phyloP scores from a whole-genome alignment of 1,284 basidiomycete genomes.

The Sanghuangporus sanghuang region DNA sequence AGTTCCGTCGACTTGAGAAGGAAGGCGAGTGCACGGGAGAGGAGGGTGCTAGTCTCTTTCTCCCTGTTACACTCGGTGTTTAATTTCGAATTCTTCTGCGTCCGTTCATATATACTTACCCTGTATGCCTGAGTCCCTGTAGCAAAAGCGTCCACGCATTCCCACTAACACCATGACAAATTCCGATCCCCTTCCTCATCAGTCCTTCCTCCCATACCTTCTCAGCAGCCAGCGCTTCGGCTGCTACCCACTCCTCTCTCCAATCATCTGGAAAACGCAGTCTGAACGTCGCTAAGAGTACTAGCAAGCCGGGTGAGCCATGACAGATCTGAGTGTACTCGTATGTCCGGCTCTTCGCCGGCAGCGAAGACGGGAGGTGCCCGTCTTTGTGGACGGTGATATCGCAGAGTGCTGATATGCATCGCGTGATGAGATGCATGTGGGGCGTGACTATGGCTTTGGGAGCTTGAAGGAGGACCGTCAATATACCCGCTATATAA shows the following conservation, averaged over 20 bases:
- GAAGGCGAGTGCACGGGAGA: slow-evolving; percentile 10
- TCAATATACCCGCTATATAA: slow-evolving; percentile 11
- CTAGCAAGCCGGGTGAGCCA: slow-evolving; percentile 8
- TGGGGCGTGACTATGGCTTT: slow-evolving; percentile 5
- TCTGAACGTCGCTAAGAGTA: slow-evolving; percentile 8
- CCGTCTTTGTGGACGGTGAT: slow-evolving; percentile 6
- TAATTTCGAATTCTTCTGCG: neutral
- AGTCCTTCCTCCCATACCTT: slow-evolving; percentile 12
- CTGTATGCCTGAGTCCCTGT: neutral
- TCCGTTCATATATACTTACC: neutral
- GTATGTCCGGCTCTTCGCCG: neutral
- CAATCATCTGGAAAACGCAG: slow-evolving; percentile 4
- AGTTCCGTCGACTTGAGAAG: slow-evolving; percentile 6
- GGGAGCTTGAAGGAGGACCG: slow-evolving; percentile 16
- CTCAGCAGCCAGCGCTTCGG: slow-evolving; percentile 4
- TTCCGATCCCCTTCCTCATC: slow-evolving; percentile 5
- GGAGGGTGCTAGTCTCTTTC: neutral
- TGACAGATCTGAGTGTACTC: slow-evolving; percentile 12
- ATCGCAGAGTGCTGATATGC: slow-evolving; percentile 5
- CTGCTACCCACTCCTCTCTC: slow-evolving; percentile 1
- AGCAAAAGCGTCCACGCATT: slow-evolving; percentile 14
- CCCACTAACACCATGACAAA: slow-evolving; percentile 11
- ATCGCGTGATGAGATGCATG: neutral
- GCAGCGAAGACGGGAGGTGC: slow-evolving; percentile 15
- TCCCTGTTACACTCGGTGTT: neutral